Percentiles rank a stretch among this genome's conserved stretches.
phyloP scores from a whole-genome alignment of 345 rosid species.

The Melaleuca quinquenervia region DNA sequence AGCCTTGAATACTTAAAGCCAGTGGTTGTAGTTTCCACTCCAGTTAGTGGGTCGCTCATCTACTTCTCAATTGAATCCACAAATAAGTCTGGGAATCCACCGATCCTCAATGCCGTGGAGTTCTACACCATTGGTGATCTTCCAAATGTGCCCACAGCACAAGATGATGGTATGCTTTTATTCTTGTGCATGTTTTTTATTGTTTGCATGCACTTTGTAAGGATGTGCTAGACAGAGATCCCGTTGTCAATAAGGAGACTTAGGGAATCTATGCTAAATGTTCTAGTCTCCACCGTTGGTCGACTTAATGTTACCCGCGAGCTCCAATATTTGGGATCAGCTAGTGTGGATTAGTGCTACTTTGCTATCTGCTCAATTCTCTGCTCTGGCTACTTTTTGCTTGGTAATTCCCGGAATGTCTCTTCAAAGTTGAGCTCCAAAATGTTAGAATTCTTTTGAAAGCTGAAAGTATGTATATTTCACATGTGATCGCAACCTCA shows the following conservation, averaged over 20 bases:
- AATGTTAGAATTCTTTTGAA: not conserved
- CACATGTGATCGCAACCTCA: not conserved
- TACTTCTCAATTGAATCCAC: not conserved
- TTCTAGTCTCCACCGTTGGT: not conserved
- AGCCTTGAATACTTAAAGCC: not conserved
- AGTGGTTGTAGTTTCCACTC: not conserved
- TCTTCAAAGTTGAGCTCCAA: not conserved
- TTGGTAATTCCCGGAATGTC: not conserved
- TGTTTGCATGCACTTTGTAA: not conserved
- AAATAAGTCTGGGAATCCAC: not conserved
- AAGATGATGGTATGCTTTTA: not conserved
- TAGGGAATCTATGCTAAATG: not conserved
- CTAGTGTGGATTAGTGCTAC: not conserved
- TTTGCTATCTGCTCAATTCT: too few species aligned
- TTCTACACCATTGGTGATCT: not conserved
- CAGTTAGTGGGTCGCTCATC: not conserved
- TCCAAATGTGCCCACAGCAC: not conserved
- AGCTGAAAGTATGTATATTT: not conserved
- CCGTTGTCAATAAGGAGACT: not conserved
- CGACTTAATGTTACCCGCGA: not conserved
- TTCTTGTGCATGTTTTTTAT: too few species aligned
- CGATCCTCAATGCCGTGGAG: not conserved
- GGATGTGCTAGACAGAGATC: not conserved
- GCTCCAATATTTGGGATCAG: not conserved
- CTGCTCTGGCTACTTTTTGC: not conserved